Evolutionary conservation across 257 asterid genomes (phyloP).

Genomic region (Solanum peruvianum): DNA sequence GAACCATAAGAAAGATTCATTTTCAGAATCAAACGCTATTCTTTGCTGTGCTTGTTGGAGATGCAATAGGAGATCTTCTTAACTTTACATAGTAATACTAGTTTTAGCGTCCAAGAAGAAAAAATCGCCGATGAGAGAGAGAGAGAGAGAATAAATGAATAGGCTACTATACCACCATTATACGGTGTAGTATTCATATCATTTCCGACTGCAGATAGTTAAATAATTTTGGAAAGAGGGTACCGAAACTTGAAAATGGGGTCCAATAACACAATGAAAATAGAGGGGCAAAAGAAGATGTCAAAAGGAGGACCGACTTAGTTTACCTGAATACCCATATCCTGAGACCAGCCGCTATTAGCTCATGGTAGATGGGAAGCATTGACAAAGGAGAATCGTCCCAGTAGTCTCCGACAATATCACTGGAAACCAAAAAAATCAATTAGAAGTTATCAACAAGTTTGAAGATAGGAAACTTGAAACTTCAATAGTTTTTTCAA

Average conservation of each 20-base stretch:
- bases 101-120: not conserved
- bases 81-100: not conserved
- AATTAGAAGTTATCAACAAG: not conserved
- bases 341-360: slow-evolving; percentile 72
- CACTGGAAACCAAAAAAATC: slow-evolving; percentile 37
- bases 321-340: slow-evolving; percentile 92
- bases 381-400: slow-evolving; percentile 79
- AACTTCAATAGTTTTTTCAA: not conserved
- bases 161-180: not conserved
- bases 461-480: not conserved
- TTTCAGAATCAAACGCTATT: not conserved
- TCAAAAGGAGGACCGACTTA: not conserved
- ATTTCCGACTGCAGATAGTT: not conserved
- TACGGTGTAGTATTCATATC: not conserved
- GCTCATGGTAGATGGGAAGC: slow-evolving; percentile 88
- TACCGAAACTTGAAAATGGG: not conserved
- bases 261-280: not conserved
- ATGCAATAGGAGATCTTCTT: not conserved
- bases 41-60: not conserved
- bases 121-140: not conserved
- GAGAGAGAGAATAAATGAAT: not conserved
- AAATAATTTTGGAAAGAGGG: not conserved
- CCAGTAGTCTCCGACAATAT: slow-evolving; percentile 71
- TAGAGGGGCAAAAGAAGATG: not conserved
- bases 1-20: not conserved